These are phyloP conservation scores for Thermomyces lanuginosus DNA, from an alignment of 2,329 filamentous ascomycete species.

Conservation along the genomic window DNA sequence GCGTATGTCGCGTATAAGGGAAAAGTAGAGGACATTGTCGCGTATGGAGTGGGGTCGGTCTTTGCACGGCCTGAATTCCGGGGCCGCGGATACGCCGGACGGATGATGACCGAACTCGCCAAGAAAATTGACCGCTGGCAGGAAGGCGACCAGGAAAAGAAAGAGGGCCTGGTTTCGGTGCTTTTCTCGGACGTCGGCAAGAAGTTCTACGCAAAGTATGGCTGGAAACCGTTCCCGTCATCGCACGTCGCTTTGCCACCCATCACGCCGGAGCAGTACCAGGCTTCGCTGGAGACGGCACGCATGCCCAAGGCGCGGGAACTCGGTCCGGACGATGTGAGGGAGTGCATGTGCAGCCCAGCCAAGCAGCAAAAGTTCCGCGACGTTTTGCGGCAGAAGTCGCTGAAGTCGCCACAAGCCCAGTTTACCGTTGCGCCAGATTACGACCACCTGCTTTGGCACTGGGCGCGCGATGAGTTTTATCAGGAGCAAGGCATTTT, in stretches of 20 bases:
- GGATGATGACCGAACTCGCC: slow-evolving; percentile 56
- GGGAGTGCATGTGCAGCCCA: slow-evolving; percentile 35
- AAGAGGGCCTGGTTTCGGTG: slow-evolving; percentile 49
- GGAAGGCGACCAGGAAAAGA: slow-evolving; percentile 24
- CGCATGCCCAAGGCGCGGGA: slow-evolving; percentile 16
- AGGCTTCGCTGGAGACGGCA: slow-evolving; percentile 10
- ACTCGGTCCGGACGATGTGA: slow-evolving; percentile 19
- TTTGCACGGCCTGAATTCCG: slow-evolving; percentile 53
- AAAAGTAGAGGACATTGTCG: slow-evolving; percentile 38
- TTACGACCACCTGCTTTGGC: slow-evolving; percentile 54
- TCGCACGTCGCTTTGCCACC: slow-evolving; percentile 51
- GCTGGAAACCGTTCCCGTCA: slow-evolving; percentile 62
- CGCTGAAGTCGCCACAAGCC: slow-evolving; percentile 23
- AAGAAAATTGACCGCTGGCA: slow-evolving; percentile 38
- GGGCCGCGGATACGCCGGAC: slow-evolving; percentile 57
- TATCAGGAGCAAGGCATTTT: slow-evolving; percentile 49
- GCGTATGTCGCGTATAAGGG: slow-evolving; percentile 32
- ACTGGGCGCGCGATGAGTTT: slow-evolving; percentile 67
- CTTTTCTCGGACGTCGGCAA: slow-evolving; percentile 79
- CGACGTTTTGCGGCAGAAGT: slow-evolving; percentile 37
- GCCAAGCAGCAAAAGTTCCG: slow-evolving; percentile 54
- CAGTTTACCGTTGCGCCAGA: slow-evolving; percentile 55
- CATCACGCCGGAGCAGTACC: slow-evolving; percentile 11
- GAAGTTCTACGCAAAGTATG: slow-evolving; percentile 58
- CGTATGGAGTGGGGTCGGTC: slow-evolving; percentile 67